Evolutionary conservation across 73 alveolate species (phyloP).

Genomic region (Paramecium pentaurelia): DNA sequence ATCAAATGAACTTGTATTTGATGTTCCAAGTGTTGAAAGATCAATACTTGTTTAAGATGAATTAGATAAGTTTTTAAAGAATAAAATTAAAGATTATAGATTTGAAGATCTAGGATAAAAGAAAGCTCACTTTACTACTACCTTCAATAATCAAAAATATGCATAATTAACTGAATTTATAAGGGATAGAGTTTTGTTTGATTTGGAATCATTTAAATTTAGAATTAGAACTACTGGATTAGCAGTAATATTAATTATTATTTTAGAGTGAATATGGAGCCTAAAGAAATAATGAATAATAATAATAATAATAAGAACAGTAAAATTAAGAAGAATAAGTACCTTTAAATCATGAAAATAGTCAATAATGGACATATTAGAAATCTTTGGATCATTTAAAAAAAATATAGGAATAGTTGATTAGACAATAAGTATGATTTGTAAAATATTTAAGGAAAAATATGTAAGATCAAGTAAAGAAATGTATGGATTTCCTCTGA

Average conservation of each 20-base stretch:
- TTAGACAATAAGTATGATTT: conserved; percentile 41
- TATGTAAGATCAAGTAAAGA: conserved; percentile 65
- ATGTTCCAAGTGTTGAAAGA: conserved; percentile 67
- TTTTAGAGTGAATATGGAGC: neutral
- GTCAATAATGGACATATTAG: conserved; percentile 16
- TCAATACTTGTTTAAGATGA: conserved; percentile 62
- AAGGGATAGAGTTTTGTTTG: neutral
- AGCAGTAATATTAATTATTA: neutral
- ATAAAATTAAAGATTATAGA: conserved; percentile 69
- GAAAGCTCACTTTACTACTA: neutral
- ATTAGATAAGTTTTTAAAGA: conserved; percentile 63
- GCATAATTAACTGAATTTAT: conserved; percentile 4
- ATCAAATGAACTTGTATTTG: conserved; percentile 80
- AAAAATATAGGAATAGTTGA: neutral
- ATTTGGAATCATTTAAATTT: conserved; percentile 23
- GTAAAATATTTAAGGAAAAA: conserved; percentile 3
- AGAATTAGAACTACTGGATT: conserved; percentile 22
- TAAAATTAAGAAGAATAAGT: neutral
- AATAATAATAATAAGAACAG: conserved; percentile 36
- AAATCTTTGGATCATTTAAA: neutral
- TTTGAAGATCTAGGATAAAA: conserved; percentile 23
- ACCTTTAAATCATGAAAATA: neutral
- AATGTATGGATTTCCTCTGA: conserved; percentile 93
- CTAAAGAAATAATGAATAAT: neutral
- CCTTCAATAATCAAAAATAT: conserved; percentile 2